Percentiles rank a stretch among this genome's conserved stretches.
These are phyloP conservation scores for Nigrospora sphaerica DNA, from an alignment of 2,329 filamentous ascomycete genomes.

Conservation along the genomic window DNA sequence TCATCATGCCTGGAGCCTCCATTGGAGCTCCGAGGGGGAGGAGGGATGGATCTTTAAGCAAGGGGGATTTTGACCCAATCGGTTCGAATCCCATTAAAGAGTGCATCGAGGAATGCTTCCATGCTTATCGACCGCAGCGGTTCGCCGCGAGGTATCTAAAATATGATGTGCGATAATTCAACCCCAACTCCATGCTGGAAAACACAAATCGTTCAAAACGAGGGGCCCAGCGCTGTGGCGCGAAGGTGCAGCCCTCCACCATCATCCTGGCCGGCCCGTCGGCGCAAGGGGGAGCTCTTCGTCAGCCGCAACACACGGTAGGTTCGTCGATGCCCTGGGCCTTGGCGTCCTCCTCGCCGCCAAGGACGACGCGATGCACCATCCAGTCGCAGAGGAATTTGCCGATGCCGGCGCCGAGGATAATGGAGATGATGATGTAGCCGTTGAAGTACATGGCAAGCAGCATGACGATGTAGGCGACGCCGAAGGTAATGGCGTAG, in stretches of 20 bases:
- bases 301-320: constrained; percentile 37
- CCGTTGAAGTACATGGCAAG: constrained; percentile 39
- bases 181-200: neutral
- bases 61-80: no score
- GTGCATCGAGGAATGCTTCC: no score
- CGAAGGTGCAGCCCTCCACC: no score
- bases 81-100: no score
- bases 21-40: no score
- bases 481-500: constrained; percentile 30
- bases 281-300: neutral
- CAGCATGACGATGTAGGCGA: constrained; percentile 37
- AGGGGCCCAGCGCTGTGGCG: no score
- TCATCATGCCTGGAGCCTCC: no score
- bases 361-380: constrained; percentile 31
- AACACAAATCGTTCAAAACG: neutral
- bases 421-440: constrained; percentile 35
- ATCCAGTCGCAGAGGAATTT: constrained; percentile 50
- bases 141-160: neutral
- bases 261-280: neutral
- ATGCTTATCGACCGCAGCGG: neutral
- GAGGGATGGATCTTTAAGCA: no score
- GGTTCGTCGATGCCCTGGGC: constrained; percentile 33
- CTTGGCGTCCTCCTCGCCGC: constrained; percentile 8
- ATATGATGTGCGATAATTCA: neutral
- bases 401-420: constrained; percentile 41